These are phyloP conservation scores for Coemansia sp. DNA, from an alignment of 192 early-diverging fungal genomes.

Conservation along the genomic window DNA sequence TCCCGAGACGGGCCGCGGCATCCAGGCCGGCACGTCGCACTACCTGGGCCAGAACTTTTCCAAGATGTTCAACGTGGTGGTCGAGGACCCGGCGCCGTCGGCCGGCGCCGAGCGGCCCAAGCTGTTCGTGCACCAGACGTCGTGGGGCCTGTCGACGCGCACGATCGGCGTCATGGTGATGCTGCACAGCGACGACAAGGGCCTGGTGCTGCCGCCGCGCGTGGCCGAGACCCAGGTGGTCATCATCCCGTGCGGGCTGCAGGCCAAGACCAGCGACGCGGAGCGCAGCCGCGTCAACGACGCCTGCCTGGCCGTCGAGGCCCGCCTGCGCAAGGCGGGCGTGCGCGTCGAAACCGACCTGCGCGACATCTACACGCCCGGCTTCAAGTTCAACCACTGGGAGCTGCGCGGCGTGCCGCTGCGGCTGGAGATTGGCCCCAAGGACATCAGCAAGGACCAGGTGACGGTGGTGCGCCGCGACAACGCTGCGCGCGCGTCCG, in stretches of 20 bases:
- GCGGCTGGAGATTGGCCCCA: constrained; percentile 95
- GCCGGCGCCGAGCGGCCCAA: constrained; percentile 58
- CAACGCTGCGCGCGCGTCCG: constrained; percentile 59
- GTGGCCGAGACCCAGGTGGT: constrained; percentile 87
- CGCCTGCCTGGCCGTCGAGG: constrained; percentile 67
- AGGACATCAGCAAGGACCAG: constrained; percentile 82
- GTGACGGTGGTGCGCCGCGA: constrained; percentile 82
- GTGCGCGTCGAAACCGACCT: constrained; percentile 77
- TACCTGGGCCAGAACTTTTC: constrained; percentile 99
- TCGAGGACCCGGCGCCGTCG: constrained; percentile 75
- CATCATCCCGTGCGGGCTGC: constrained; percentile 91
- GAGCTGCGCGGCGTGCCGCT: constrained; percentile 95
- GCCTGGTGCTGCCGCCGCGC: constrained; percentile 93
- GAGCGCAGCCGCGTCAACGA: constrained; percentile 65
- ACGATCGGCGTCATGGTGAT: constrained; percentile 99
- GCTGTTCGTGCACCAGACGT: constrained; percentile 95
- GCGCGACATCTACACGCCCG: constrained; percentile 84
- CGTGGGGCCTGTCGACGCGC: constrained; percentile 97
- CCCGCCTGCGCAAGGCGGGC: constrained; percentile 66
- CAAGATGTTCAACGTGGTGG: constrained; percentile 96
- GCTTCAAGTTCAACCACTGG: constrained; percentile 99
- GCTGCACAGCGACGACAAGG: constrained; percentile 98
- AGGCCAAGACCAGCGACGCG: constrained; percentile 78
- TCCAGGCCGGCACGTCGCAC: constrained; percentile 98
- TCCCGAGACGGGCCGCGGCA: constrained; percentile 93